These are phyloP conservation scores for Trapa incisa DNA, from an alignment of 345 rosid genomes.

Conservation along the genomic window DNA sequence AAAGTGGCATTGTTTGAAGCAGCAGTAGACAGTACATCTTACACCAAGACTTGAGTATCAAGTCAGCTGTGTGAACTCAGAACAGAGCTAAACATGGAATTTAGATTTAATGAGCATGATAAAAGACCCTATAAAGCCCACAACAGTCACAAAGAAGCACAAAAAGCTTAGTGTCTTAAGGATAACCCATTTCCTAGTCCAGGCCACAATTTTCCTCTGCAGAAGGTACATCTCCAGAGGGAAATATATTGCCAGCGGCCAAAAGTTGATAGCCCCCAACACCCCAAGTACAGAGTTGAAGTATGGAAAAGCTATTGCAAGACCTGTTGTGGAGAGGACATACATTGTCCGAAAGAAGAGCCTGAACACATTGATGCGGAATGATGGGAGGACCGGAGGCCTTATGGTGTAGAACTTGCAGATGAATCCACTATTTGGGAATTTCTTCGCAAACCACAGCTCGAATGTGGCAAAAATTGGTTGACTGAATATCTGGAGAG, in stretches of 20 bases:
- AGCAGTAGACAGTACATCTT: background rate
- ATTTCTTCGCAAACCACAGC: slow-evolving; percentile 29
- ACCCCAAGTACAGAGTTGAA: slow-evolving; percentile 49
- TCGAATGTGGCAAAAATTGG: slow-evolving; percentile 56
- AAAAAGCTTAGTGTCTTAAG: slow-evolving; percentile 40
- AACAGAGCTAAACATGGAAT: slow-evolving; percentile 5
- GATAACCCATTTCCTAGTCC: slow-evolving; percentile 43
- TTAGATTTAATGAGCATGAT: slow-evolving; percentile 31
- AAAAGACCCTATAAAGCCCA: slow-evolving; percentile 35
- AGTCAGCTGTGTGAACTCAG: background rate
- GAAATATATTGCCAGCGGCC: slow-evolving; percentile 55
- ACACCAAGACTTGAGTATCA: background rate
- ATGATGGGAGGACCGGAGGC: slow-evolving; percentile 19
- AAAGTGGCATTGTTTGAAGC: background rate
- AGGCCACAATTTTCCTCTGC: slow-evolving; percentile 33
- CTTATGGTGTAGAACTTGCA: slow-evolving; percentile 23
- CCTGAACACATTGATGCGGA: slow-evolving; percentile 27
- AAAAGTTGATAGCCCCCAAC: slow-evolving; percentile 50
- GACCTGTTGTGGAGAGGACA: slow-evolving; percentile 29
- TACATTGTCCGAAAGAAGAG: slow-evolving; percentile 33
- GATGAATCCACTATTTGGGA: slow-evolving; percentile 27
- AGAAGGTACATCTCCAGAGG: slow-evolving; percentile 54
- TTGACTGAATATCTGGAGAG: slow-evolving; percentile 43
- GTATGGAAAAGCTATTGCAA: slow-evolving; percentile 46
- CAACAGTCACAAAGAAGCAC: slow-evolving; percentile 26